phyloP scores from a whole-genome alignment of 2,329 filamentous ascomycete genomes.

The Colletotrichum liaoningense region DNA sequence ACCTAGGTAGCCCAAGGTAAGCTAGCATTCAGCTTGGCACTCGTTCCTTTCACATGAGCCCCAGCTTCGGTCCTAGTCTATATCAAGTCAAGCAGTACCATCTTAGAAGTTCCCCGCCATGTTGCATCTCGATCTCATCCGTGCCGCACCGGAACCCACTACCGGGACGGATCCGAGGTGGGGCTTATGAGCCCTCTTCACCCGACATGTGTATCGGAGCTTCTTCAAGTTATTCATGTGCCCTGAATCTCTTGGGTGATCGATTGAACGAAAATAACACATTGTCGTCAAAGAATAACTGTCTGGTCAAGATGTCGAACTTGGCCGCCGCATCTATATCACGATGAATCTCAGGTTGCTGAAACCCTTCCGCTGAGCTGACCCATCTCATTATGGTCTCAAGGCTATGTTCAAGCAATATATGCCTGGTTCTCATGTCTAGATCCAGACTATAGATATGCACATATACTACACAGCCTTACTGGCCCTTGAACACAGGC shows the following conservation, averaged over 20 bases:
- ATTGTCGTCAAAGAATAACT: too few relatives aligned
- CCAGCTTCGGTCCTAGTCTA: too few relatives aligned
- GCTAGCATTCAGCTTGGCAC: neutral
- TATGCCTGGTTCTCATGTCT: neutral
- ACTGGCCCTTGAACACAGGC: constrained; percentile 68
- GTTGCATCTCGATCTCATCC: neutral
- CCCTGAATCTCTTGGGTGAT: too few relatives aligned
- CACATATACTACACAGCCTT: neutral
- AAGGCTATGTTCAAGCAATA: neutral
- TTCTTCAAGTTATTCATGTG: neutral
- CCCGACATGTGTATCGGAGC: neutral
- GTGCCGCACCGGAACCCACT: neutral
- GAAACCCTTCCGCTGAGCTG: neutral
- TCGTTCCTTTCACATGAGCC: too few relatives aligned
- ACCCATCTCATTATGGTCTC: neutral
- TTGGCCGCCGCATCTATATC: too few relatives aligned
- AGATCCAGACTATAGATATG: neutral
- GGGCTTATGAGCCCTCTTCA: neutral
- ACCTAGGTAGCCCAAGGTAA: too few relatives aligned
- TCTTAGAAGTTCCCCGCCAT: neutral
- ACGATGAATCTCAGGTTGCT: too few relatives aligned
- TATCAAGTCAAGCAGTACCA: neutral
- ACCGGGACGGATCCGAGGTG: neutral
- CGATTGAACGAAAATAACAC: too few relatives aligned
- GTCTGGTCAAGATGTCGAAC: too few relatives aligned